phyloP scores from a whole-genome alignment of 495 filamentous ascomycete genomes.

The Haplographium delicatum region DNA sequence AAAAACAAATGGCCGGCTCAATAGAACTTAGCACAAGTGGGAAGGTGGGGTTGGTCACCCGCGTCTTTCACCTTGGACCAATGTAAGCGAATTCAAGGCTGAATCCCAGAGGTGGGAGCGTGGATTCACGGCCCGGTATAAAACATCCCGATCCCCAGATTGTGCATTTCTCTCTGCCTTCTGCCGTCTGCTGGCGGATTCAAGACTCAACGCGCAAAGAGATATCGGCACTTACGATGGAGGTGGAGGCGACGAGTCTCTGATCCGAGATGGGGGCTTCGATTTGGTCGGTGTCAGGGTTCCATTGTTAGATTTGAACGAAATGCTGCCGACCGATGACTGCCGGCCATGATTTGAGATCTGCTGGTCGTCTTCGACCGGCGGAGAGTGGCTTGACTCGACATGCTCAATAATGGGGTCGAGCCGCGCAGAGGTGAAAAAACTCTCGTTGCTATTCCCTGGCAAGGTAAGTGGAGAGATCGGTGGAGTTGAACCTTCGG shows the following conservation, averaged over 20 bases:
- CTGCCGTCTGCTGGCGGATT: no score
- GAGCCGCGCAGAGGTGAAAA: constrained; percentile 8
- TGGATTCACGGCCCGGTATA: neutral
- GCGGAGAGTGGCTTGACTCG: constrained; percentile 13
- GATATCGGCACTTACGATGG: constrained; percentile 19
- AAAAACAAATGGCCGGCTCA: no score
- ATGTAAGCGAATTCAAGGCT: constrained; percentile 3
- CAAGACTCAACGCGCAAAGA: neutral
- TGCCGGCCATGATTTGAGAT: neutral
- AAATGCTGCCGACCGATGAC: constrained; percentile 16
- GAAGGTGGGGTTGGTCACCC: constrained; percentile 17
- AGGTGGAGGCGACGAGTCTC: constrained; percentile 21
- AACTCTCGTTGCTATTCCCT: neutral
- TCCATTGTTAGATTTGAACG: constrained; percentile 17
- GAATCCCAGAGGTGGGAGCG: neutral
- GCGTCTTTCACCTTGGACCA: neutral
- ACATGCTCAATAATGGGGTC: constrained; percentile 25
- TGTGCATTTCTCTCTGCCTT: neutral
- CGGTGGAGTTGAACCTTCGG: constrained; percentile 2
- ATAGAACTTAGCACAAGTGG: constrained; percentile 1
- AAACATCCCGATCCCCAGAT: neutral
- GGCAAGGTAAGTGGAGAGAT: constrained; percentile 8
- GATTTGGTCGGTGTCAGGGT: neutral
- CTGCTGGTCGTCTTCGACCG: neutral
- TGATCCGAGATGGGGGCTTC: constrained; percentile 13